Conservation (phyloP, 805 yeast genomes). For the Kuraishia ogatae region DNA sequence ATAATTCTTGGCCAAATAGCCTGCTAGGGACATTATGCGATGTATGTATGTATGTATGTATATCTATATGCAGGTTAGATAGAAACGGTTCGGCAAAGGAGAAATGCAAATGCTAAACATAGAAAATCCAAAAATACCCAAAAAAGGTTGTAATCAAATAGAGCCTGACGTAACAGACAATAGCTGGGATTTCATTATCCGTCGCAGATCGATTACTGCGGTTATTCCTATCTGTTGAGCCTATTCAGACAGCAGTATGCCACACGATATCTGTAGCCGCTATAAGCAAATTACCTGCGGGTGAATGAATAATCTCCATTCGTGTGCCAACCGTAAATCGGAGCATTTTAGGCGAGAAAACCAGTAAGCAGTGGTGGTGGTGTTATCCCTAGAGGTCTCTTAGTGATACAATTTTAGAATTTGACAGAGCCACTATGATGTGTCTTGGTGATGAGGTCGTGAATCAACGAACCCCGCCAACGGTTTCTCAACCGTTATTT, state of each 20-base stretch:
- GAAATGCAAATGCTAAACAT: background rate
- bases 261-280: background rate
- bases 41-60: background rate
- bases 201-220: background rate
- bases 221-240: background rate
- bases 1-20: slow-evolving; percentile 37
- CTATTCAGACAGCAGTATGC: background rate
- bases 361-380: too few relatives aligned
- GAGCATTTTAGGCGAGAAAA: too few relatives aligned
- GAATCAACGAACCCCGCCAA: background rate
- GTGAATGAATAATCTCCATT: background rate
- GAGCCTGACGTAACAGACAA: background rate
- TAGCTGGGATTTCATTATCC: too few relatives aligned
- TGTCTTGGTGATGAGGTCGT: background rate
- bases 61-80: background rate
- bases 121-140: too few relatives aligned
- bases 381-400: too few relatives aligned
- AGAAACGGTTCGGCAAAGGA: background rate
- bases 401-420: too few relatives aligned
- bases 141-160: too few relatives aligned
- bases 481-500: background rate
- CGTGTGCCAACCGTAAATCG: background rate
- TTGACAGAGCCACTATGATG: background rate
- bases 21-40: slow-evolving; percentile 21
- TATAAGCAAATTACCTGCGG: background rate